Evolutionary conservation across 1,284 basidiomycete genomes (phyloP), one percentile per base, ranked within the genome.

Genomic region (Phlebopus sp.): DNA sequence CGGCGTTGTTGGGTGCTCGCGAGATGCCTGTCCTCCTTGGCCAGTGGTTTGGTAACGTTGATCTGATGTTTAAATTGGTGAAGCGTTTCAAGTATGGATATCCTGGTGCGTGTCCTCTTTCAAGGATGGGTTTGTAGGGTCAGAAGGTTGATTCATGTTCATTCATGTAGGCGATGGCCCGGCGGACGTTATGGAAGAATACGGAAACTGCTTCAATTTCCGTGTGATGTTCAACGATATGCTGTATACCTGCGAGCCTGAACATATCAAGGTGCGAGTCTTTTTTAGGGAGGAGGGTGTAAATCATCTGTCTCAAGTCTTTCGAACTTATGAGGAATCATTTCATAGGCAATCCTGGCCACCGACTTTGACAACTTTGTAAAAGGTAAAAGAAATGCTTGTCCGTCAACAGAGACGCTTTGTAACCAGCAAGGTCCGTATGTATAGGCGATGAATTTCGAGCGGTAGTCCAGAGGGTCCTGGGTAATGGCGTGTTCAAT

Each of bases 401-500:
- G 27, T 29, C 27, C 10, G 50, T 2, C 39, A 6, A 0, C 17
- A 10, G 9, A 13, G 7, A 32, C 21, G 4, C 21, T 23, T 40
- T 44, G 52, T n/a, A 7, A 51, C 52, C 25, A 55, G 27, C 8
- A 23, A 6, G 21, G 8, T 5, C 27, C 8, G 6, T 25, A 55
- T 4, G 51, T 54, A 17, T 11, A 66, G 68, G 68, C 34, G 40
- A 59, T 25, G 49, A 37, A 18, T 64, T 68, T 46, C 58, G 53
- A 45, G 44, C 43, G 18, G 47, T 47, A 13, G 59, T 67, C 59
- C 41, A 49, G n/a, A 63, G 50, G n/a, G 56, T 75, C 3, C 56
- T 74, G 30, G 73, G 74, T 2, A 66, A 64, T 4, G 73, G 74
- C 0, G 71, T 77, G 11, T 77, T 78, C 55, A 77, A 76, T 48